Base-by-base conservation (phyloP, 2,329 filamentous ascomycete genomes). In the Colletotrichum tabaci region DNA sequence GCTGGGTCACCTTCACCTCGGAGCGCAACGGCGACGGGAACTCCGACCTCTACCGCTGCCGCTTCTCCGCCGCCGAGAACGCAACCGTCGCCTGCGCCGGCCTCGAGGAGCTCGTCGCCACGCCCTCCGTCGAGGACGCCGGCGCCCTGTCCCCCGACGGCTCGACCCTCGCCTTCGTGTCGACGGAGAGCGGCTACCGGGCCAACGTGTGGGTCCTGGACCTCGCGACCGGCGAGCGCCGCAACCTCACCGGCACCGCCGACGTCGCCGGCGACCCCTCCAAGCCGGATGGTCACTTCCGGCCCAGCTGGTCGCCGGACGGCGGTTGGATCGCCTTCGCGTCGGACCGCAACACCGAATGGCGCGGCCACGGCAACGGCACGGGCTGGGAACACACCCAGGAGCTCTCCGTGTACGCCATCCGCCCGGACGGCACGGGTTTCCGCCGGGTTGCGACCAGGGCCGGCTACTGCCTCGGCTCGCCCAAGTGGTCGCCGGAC, bases 11-110 rank as follows among this genome's bases (percentile, higher is more conserved):
- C 21, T 68, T 64, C 42, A 68, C 58, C 12, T 63, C 66, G n/a
- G 66, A 68, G 44, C 66, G 66, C 30, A 68, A 68, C 42, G 58
- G 66, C 66, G 58, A 68, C 66, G 66, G 66, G 1, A 64, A 68
- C 58, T 57, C 66, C 8, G 66, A 68, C 60, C 58, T 68, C 16
- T 68, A 68, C 58, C 60, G 66, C 16, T 67, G 66, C 58, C 50
- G 42, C 18, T 46, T 67, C 42, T 63, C 58, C 26, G 50, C 42
- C 52, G 16, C 50, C 16, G 66, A 23, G 4, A 47, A 69, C 61
- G 26, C 26, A 26, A 47, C 61, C 0, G 60, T 53, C 10, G 44
- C 44, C 1, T 69, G 66, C 44, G 46, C 66, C 7, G 40, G 47
- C 23, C 16, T 53, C n/a, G 66, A 69, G 21, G n/a, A 60, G 46